Base-by-base conservation (phyloP, 1,284 basidiomycete genomes). In the Malassezia pachydermatis region DNA sequence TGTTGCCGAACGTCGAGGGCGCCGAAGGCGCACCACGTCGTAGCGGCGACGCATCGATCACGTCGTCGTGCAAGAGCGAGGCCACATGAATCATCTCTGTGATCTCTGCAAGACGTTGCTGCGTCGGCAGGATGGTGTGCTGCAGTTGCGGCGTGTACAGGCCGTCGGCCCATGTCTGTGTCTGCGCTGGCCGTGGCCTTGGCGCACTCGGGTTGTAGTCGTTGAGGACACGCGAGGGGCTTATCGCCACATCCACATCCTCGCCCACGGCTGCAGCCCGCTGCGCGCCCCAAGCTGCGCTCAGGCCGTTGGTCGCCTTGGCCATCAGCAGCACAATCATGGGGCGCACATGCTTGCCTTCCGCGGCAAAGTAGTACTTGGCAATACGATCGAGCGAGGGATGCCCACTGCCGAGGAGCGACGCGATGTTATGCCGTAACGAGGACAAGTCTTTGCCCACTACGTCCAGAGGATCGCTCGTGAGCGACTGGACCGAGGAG, bases 61-160 rank as follows among this genome's bases (percentile, higher is more conserved):
- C 89, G 63, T 88, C 86, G 78, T 99, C 89, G 71, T 98, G 94
- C 14, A 99, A 76, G 6, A 94, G 78, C 1, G 87, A 92, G 24
- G 94, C 92, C 57, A 95, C 88, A 71, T 98, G 90, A 55, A 99
- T 88, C 88, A 98, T 95, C 73, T 99, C 94, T 41, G 88, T 84
- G 49, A 99, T 94, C 68, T 92, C 88, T 2, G 92, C 92, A 20
- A 99, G 80, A 24, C 92, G 82, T 20, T 84, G 76, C 73, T 98
- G 92, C 0, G 88, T 86, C 6, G 92, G 88, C 7, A 96, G 79
- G 33, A 70, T 65, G 27, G 55, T 50, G 20, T 57, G 48, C 0
- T 53, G 39, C 4, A 57, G 42, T n/a, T 51, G 42, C 17, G 32
- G 24, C 16, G 20, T 24, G 33, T 53, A 47, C 23, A 30, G 42